phyloP scores from a whole-genome alignment of 306 rosid genomes.

The Castanospermum australe region DNA sequence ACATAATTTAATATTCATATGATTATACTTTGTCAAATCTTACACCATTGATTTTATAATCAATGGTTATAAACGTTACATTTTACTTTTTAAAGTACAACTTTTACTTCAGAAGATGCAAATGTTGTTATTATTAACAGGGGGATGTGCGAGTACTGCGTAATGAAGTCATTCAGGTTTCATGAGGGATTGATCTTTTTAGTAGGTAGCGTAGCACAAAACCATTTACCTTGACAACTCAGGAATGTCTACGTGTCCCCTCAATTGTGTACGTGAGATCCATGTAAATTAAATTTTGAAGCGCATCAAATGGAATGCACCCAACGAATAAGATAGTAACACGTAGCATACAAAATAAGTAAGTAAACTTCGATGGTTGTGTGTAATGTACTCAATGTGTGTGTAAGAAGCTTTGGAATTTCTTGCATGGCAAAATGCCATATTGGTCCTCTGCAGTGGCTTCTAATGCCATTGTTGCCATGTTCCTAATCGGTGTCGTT shows the following conservation, averaged over 20 bases:
- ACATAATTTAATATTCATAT: too few species aligned
- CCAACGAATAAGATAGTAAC: background rate
- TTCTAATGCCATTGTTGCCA: background rate
- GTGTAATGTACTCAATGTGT: background rate
- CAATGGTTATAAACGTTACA: too few species aligned
- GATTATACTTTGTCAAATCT: too few species aligned
- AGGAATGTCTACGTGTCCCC: background rate
- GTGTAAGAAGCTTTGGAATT: background rate
- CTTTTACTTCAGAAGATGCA: too few species aligned
- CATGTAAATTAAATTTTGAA: too few species aligned
- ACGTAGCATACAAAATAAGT: background rate
- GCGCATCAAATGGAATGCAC: too few species aligned
- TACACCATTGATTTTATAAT: too few species aligned
- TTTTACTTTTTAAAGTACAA: too few species aligned
- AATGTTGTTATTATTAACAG: background rate
- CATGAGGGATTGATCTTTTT: constrained; percentile 46
- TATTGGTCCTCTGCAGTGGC: background rate
- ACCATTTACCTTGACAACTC: constrained; percentile 39
- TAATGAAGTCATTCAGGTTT: constrained; percentile 38
- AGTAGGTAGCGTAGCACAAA: constrained; percentile 64
- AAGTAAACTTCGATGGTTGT: too few species aligned
- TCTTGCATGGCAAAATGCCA: background rate
- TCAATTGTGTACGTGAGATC: background rate
- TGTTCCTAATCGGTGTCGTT: background rate
- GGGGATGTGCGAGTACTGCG: background rate